phyloP scores from a whole-genome alignment of 148 eudicot genomes.

The Silene latifolia region DNA sequence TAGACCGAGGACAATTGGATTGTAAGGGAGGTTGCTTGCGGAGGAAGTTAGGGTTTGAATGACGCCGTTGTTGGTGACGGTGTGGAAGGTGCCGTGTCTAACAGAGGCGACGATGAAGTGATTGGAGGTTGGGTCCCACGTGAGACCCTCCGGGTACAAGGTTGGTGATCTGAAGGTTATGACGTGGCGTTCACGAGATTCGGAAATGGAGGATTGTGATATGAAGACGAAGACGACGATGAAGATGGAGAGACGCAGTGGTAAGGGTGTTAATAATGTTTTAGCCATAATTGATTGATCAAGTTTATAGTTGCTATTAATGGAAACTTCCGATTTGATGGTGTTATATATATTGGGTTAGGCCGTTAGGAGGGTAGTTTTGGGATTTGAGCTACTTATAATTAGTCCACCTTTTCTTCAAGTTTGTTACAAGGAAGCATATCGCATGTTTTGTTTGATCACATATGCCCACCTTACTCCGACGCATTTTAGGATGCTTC shows the following conservation, averaged over 20 bases:
- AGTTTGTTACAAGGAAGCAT: not conserved
- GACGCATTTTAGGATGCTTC: too few relatives aligned
- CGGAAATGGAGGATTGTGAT: not conserved
- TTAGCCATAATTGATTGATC: not conserved
- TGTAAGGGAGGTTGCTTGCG: conserved; percentile 28
- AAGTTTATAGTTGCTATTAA: too few relatives aligned
- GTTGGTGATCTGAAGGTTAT: conserved; percentile 53
- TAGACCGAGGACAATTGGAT: conserved; percentile 61
- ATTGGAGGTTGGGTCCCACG: conserved; percentile 59
- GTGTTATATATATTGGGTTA: not conserved
- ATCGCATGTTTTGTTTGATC: too few relatives aligned
- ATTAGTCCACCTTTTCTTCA: not conserved
- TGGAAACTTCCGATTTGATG: not conserved
- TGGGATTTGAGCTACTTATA: conserved; percentile 11
- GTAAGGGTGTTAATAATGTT: not conserved
- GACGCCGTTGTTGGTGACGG: conserved; percentile 76
- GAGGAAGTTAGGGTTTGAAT: conserved; percentile 42
- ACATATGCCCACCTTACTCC: too few relatives aligned
- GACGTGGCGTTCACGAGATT: conserved; percentile 37
- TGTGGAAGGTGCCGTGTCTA: conserved; percentile 39
- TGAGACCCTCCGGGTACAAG: conserved; percentile 65
- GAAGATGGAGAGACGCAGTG: not conserved
- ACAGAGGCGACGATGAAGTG: conserved; percentile 71
- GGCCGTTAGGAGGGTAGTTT: conserved; percentile 1
- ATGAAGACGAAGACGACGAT: conserved; percentile 11